A percentile compares a stretch with the other conserved stretches of the same genome.
Evolutionary conservation across 176 grass and related monocot species (phyloP).

Genomic region (Eragrostis nindensis): DNA sequence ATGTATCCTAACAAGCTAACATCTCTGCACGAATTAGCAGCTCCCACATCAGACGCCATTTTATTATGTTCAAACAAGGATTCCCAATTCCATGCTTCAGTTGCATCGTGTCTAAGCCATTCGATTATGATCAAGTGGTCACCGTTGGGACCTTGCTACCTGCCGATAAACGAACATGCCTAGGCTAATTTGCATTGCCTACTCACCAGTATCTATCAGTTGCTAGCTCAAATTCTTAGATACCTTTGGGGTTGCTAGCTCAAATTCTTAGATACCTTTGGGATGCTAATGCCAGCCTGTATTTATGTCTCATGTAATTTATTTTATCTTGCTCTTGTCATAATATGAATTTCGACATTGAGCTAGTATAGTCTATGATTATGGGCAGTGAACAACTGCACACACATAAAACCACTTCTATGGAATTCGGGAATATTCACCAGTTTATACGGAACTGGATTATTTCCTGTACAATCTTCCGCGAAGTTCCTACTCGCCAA

Average conservation of each 20-base stretch:
- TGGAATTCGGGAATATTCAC: not conserved
- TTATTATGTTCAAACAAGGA: not conserved
- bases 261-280: not conserved
- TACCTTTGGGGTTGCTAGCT: not conserved
- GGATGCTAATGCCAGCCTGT: not conserved
- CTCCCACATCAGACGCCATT: not conserved
- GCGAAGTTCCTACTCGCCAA: not conserved
- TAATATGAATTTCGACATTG: not conserved
- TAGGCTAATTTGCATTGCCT: not conserved
- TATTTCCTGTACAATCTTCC: not conserved
- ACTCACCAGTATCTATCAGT: not conserved
- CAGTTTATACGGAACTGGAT: not conserved
- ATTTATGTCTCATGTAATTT: not conserved
- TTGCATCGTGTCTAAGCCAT: not conserved
- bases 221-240: not conserved
- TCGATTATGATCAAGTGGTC: not conserved
- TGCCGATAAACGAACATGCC: not conserved
- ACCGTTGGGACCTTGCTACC: not conserved
- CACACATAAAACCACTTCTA: not conserved
- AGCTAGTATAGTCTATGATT: not conserved
- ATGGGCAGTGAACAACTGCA: not conserved
- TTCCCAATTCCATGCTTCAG: not conserved
- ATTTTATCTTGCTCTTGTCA: not conserved
- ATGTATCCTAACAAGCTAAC: constrained; percentile 5
- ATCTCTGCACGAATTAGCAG: constrained; percentile 9